Evolutionary conservation across 192 early-diverging fungal genomes (phyloP), one percentile per base, ranked within the genome.

Genomic region (Coemansia sp.): DNA sequence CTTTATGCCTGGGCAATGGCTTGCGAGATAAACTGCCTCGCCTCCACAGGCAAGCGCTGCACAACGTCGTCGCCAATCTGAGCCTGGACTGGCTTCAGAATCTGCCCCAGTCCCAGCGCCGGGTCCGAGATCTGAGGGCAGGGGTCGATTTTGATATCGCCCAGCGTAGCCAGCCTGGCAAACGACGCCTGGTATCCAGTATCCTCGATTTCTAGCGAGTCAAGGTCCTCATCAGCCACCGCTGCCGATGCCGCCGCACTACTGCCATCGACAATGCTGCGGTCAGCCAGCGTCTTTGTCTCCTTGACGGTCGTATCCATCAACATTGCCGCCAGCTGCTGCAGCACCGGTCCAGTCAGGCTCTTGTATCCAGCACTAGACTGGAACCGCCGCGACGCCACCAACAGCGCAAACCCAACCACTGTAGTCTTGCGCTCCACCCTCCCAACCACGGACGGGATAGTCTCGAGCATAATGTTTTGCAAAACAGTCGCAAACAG

Each of bases 181-280:
- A 91, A 97, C 36, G 89, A 87, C 18, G 91, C 90, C 67, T 94
- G 91, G 66, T 94, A 94, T 13, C 93, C 92, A 0, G 86, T 83
- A 8, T 91, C 90, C 58, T 94, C 93, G 43, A 94, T 82, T 74
- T 95, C 94, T 2, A 88, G 76, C 35, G 84, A 80, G 58, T 87
- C 84, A 31, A 90, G 75, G 26, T 86, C 85, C 71, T 87, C 87
- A 38, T 85, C 83, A 21, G 87, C 81, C 13, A 84, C 86, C 14
- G 60, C 69, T 16, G 66, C 65, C 28, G 66, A 24, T 0, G 77
- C 82, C 5, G 63, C 65, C 2, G 68, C 64, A 55, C 51, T 55
- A 37, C 65, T 71, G 50, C 58, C 65, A 23, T 70, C 72, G n/a
- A 66, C 66, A 18, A 31, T 56, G 13, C 39, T 21, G 16, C 51